Percentiles rank a stretch among this genome's conserved stretches.
These are phyloP conservation scores for Cardamine resedifolia DNA, from an alignment of 345 rosid genomes.

Conservation along the genomic window DNA sequence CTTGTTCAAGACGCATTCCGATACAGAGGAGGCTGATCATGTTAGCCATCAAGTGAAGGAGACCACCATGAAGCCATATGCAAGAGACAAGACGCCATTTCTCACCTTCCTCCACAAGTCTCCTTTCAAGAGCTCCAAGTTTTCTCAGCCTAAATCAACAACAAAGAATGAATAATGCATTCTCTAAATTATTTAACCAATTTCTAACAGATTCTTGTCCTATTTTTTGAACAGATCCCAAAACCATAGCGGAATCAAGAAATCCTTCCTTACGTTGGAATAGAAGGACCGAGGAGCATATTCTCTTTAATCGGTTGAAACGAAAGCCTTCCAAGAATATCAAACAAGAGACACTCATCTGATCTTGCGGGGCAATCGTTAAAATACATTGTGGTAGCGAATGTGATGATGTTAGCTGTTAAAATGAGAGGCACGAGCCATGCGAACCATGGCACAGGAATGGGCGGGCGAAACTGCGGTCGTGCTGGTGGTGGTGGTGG, in stretches of 20 bases:
- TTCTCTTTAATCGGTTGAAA: constrained; percentile 52
- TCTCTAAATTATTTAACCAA: neutral
- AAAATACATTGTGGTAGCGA: constrained; percentile 58
- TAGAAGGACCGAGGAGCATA: constrained; percentile 67
- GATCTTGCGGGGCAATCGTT: constrained; percentile 64
- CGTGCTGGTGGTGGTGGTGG: constrained; percentile 39
- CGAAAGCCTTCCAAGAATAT: constrained; percentile 54
- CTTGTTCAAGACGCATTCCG: constrained; percentile 81
- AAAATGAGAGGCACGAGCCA: constrained; percentile 75
- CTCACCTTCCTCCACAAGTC: constrained; percentile 52
- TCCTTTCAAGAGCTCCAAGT: constrained; percentile 74
- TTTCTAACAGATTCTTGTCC: neutral
- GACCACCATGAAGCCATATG: constrained; percentile 92
- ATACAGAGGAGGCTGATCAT: constrained; percentile 80
- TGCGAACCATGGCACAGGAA: constrained; percentile 53
- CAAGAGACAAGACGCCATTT: constrained; percentile 77
- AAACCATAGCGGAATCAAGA: neutral
- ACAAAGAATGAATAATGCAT: constrained; percentile 11
- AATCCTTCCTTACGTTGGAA: constrained; percentile 47
- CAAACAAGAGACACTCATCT: constrained; percentile 45
- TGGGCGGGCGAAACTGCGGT: constrained; percentile 43
- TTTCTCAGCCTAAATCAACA: constrained; percentile 54
- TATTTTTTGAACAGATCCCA: neutral
- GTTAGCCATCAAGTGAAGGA: constrained; percentile 67
- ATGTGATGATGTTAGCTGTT: constrained; percentile 43